Conservation (phyloP, 768 basidiomycete genomes). For the Atractiella rhizophila region DNA sequence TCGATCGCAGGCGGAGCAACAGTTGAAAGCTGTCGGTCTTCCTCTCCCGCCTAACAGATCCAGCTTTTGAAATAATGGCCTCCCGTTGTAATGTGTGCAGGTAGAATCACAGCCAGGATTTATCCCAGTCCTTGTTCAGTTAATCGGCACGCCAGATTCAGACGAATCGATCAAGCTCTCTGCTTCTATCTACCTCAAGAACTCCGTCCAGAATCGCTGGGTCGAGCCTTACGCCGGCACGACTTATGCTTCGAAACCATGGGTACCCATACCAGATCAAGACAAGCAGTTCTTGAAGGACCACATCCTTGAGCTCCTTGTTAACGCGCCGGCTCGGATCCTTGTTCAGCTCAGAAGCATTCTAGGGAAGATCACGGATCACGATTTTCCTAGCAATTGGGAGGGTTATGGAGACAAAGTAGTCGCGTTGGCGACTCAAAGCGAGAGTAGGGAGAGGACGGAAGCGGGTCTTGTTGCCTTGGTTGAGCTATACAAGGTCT, state of each 20-base stretch:
- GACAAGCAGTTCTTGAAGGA: slow-evolving; percentile 51
- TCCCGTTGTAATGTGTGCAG: too few relatives aligned
- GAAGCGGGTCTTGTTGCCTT: slow-evolving; percentile 55
- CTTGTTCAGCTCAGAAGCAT: slow-evolving; percentile 49
- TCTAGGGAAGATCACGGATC: slow-evolving; percentile 44
- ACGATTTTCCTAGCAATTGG: slow-evolving; percentile 62
- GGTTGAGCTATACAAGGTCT: slow-evolving; percentile 52
- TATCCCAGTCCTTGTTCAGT: too few relatives aligned
- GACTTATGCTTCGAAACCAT: too few relatives aligned
- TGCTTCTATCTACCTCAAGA: too few relatives aligned
- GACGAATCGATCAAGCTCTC: slow-evolving; percentile 8
- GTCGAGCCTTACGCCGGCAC: slow-evolving; percentile 37
- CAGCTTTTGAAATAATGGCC: too few relatives aligned
- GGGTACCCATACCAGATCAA: slow-evolving; percentile 31
- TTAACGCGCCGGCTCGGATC: slow-evolving; percentile 38
- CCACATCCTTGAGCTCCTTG: slow-evolving; percentile 42
- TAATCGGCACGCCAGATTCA: too few relatives aligned
- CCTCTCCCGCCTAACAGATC: too few relatives aligned
- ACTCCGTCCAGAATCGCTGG: too few relatives aligned
- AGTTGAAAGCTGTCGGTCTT: too few relatives aligned
- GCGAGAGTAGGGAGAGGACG: slow-evolving; percentile 42
- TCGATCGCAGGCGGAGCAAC: too few relatives aligned
- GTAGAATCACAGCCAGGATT: too few relatives aligned
- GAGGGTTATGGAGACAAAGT: slow-evolving; percentile 40
- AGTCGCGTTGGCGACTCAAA: slow-evolving; percentile 33